Conservation (phyloP, 208 protist genomes). For the Leishmania braziliensis region DNA sequence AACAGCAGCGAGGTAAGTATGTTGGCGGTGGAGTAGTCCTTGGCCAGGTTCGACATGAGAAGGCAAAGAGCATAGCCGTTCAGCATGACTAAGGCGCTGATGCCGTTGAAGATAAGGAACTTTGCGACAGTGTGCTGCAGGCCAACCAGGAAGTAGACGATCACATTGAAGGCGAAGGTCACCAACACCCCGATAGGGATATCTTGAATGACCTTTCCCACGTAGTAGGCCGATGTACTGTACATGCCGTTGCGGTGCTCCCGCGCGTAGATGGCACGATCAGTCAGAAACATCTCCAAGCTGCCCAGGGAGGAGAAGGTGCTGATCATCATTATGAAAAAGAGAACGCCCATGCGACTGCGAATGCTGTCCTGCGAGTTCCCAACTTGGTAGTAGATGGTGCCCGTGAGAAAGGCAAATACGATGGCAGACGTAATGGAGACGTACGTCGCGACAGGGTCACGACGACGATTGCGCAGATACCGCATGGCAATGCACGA, state of each 20-base stretch:
- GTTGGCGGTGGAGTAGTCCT: slow-evolving; percentile 58
- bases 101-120: slow-evolving; percentile 48
- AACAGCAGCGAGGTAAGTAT: slow-evolving; percentile 63
- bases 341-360: slow-evolving; percentile 71
- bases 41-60: slow-evolving; percentile 62
- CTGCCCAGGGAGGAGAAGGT: slow-evolving; percentile 58
- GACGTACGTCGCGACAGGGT: slow-evolving; percentile 54
- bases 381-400: slow-evolving; percentile 73
- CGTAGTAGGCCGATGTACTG: slow-evolving; percentile 57
- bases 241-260: slow-evolving; percentile 80
- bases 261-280: slow-evolving; percentile 58
- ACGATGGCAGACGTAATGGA: slow-evolving; percentile 50
- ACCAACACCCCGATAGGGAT: slow-evolving; percentile 53
- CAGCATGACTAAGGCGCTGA: slow-evolving; percentile 55
- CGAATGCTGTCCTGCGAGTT: slow-evolving; percentile 49
- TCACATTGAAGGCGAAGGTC: slow-evolving; percentile 48
- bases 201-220: slow-evolving; percentile 71
- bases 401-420: slow-evolving; percentile 70
- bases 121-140: slow-evolving; percentile 45
- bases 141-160: slow-evolving; percentile 65
- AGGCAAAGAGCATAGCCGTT: slow-evolving; percentile 71
- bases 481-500: slow-evolving; percentile 55
- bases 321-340: slow-evolving; percentile 79
- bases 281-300: slow-evolving; percentile 58
- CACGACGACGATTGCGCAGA: slow-evolving; percentile 60